Conservation (phyloP, 306 rosid species). For the Ormosia emarginata region DNA sequence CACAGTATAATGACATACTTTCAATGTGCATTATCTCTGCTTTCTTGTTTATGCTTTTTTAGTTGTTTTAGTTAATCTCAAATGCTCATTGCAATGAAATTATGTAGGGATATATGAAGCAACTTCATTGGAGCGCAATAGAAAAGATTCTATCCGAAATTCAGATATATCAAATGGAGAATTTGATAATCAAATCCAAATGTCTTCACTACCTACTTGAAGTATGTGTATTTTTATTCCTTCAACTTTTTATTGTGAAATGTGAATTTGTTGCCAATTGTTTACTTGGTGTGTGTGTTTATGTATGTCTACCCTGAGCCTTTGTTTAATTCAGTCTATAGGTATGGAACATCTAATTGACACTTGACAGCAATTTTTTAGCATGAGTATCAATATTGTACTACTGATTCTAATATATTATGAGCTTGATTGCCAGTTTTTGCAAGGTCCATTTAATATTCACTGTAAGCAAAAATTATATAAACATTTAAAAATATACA, state of each 20-base stretch:
- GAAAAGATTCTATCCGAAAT: constrained; percentile 60
- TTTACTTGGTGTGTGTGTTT: background rate
- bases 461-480: background rate
- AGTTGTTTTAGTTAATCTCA: constrained; percentile 1
- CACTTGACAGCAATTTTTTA: background rate
- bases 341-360: background rate
- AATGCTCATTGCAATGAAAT: constrained; percentile 20
- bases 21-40: background rate
- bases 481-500: background rate
- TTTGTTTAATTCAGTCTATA: background rate
- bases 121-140: constrained; percentile 74
- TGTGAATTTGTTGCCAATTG: constrained; percentile 1
- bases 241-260: background rate
- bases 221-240: constrained; percentile 38
- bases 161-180: constrained; percentile 53
- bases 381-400: background rate
- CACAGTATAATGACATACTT: background rate
- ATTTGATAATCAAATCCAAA: constrained; percentile 56
- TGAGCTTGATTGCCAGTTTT: background rate
- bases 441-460: background rate
- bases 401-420: background rate
- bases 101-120: constrained; percentile 83
- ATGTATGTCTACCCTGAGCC: background rate
- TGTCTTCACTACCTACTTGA: constrained; percentile 90
- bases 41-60: background rate